Evolutionary conservation across 768 basidiomycete species (phyloP).

Genomic region (Agaricus sinodeliciosus): DNA sequence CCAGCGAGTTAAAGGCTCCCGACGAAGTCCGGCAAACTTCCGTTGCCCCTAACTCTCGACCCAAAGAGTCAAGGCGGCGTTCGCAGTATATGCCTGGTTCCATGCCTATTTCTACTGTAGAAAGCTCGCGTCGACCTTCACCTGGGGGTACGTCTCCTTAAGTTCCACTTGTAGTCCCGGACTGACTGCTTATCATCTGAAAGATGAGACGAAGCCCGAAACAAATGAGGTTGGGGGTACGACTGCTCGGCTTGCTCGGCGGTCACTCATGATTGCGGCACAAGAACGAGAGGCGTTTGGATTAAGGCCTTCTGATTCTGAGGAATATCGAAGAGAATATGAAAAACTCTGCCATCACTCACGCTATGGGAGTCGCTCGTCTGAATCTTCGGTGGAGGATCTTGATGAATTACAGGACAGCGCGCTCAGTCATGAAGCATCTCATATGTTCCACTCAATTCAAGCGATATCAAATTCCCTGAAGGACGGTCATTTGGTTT

Average conservation of each 20-base stretch:
- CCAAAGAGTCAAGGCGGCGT: neutral
- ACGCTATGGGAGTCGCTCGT: neutral
- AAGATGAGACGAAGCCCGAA: neutral
- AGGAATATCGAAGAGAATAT: conserved; percentile 52
- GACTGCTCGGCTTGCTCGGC: conserved; percentile 1
- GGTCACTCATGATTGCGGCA: neutral
- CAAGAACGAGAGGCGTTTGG: conserved; percentile 10
- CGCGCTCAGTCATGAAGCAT: conserved; percentile 1
- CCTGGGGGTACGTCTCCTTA: neutral
- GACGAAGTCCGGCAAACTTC: neutral
- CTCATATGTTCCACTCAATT: neutral
- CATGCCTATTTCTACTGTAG: neutral
- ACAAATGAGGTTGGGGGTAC: neutral
- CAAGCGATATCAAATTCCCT: neutral
- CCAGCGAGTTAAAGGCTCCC: conserved; percentile 4
- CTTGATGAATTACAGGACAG: neutral
- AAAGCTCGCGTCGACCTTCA: neutral
- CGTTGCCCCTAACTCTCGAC: neutral
- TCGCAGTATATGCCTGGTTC: neutral
- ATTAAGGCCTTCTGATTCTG: conserved; percentile 7
- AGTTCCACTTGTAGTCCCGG: neutral
- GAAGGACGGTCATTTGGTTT: no score
- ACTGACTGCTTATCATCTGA: neutral
- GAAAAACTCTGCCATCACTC: neutral
- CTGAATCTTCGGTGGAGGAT: neutral